These are phyloP conservation scores for Alternaria arbusti DNA, from an alignment of 2,329 filamentous ascomycete genomes.

Conservation along the genomic window DNA sequence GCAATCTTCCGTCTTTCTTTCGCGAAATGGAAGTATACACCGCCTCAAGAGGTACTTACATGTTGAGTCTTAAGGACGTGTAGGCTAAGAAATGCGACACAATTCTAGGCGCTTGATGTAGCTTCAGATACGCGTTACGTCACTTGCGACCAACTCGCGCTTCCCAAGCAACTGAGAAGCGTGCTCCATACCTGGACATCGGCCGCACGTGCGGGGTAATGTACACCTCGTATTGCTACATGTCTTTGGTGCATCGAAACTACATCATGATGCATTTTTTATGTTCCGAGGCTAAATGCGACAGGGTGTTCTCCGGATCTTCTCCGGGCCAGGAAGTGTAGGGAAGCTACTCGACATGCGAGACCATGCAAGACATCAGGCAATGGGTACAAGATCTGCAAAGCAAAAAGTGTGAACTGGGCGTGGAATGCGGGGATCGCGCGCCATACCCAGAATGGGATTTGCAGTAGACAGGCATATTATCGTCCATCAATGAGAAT, in stretches of 20 bases:
- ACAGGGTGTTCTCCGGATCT: slow-evolving; percentile 6
- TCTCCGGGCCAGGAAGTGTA: neutral
- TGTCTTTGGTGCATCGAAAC: neutral
- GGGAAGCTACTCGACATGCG: neutral
- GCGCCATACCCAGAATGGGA: neutral
- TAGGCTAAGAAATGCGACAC: neutral
- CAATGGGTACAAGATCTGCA: neutral
- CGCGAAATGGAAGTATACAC: neutral
- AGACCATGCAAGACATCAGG: neutral
- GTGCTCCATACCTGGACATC: neutral
- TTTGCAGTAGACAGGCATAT: neutral
- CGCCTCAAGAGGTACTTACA: neutral
- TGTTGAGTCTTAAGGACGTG: neutral
- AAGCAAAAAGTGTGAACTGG: neutral
- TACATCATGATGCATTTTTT: neutral
- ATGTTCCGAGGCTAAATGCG: slow-evolving; percentile 13
- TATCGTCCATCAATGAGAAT: slow-evolving; percentile 4
- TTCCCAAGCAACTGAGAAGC: neutral
- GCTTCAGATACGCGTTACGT: neutral
- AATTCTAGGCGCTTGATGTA: neutral
- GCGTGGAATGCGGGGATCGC: slow-evolving; percentile 3
- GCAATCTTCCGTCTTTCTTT: neutral
- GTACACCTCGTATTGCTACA: neutral
- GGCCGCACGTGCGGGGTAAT: neutral
- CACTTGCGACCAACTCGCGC: neutral